A percentile compares a stretch with the other conserved stretches of the same genome.
Evolutionary conservation across 176 grass and related monocot genomes (phyloP).

Genomic region (Phyllostachys edulis): DNA sequence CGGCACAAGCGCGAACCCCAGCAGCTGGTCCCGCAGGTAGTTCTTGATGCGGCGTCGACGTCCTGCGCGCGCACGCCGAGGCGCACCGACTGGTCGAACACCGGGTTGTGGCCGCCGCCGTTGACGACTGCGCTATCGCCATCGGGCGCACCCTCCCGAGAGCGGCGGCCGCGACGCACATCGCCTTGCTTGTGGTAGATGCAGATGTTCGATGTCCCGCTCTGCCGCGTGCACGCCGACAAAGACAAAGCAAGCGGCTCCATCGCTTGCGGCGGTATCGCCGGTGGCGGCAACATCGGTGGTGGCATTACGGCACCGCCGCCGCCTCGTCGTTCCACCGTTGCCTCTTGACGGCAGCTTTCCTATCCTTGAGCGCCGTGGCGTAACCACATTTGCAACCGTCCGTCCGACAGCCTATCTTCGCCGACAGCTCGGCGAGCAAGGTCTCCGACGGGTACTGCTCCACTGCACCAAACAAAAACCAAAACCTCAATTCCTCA

Average conservation of each 20-base stretch:
- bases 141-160: conserved; percentile 51
- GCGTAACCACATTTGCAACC: conserved; percentile 99
- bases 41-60: conserved; percentile 74
- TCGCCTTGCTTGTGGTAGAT: conserved; percentile 99
- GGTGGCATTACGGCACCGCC: conserved; percentile 24
- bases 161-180: conserved; percentile 82
- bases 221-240: conserved; percentile 75
- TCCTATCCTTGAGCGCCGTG: conserved; percentile 91
- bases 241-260: no score
- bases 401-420: conserved; percentile 86
- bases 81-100: conserved; percentile 88
- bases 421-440: conserved; percentile 69
- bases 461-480: conserved; percentile 64
- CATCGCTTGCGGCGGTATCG: no score
- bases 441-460: conserved; percentile 78
- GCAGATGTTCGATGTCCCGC: conserved; percentile 98
- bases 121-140: conserved; percentile 80
- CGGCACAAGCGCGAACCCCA: conserved; percentile 81
- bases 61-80: conserved; percentile 61
- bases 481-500: not conserved
- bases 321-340: conserved; percentile 54
- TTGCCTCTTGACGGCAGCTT: conserved; percentile 57
- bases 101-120: conserved; percentile 89
- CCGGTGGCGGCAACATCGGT: conserved; percentile 34
- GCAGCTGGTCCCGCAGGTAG: conserved; percentile 91